These are phyloP conservation scores for Lagenidium giganteum DNA, from an alignment of 352 stramenopile species.

Conservation along the genomic window DNA sequence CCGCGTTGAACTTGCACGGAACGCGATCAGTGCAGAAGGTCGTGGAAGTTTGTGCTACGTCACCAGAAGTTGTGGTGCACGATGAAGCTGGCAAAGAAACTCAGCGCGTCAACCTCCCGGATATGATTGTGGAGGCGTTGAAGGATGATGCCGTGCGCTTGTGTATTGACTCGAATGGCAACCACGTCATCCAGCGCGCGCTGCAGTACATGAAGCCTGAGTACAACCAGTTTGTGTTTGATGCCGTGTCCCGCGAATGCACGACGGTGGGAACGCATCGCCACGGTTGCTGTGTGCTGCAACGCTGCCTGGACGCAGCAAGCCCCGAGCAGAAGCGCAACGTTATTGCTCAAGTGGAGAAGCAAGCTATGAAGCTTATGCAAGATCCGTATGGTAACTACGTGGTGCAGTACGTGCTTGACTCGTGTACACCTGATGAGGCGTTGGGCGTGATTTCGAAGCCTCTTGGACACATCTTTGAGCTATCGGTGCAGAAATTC, in stretches of 20 bases:
- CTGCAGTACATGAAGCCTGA: conserved; percentile 92
- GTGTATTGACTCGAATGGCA: conserved; percentile 97
- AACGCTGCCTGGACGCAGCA: conserved; percentile 93
- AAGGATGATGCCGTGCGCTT: conserved; percentile 92
- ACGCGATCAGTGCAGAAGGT: conserved; percentile 98
- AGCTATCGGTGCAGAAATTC: conserved; percentile 98
- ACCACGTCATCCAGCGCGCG: conserved; percentile 97
- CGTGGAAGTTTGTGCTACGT: conserved; percentile 93
- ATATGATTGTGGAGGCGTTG: conserved; percentile 93
- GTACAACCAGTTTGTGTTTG: conserved; percentile 97
- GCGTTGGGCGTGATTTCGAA: conserved; percentile 78
- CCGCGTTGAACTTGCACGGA: conserved; percentile 96
- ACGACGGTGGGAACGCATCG: conserved; percentile 95
- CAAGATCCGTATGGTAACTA: conserved; percentile 92
- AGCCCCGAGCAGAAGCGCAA: conserved; percentile 83
- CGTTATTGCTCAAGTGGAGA: conserved; percentile 92
- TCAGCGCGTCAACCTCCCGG: conserved; percentile 54
- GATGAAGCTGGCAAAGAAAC: conserved; percentile 36
- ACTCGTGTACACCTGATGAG: conserved; percentile 82
- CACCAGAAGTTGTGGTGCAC: conserved; percentile 53
- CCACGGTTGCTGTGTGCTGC: conserved; percentile 97
- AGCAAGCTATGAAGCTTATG: conserved; percentile 96
- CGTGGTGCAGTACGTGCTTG: conserved; percentile 90
- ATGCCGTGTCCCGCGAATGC: conserved; percentile 94
- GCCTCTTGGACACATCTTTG: conserved; percentile 88